Conservation (phyloP, 768 basidiomycete genomes). For the Tricholoma sp. region DNA sequence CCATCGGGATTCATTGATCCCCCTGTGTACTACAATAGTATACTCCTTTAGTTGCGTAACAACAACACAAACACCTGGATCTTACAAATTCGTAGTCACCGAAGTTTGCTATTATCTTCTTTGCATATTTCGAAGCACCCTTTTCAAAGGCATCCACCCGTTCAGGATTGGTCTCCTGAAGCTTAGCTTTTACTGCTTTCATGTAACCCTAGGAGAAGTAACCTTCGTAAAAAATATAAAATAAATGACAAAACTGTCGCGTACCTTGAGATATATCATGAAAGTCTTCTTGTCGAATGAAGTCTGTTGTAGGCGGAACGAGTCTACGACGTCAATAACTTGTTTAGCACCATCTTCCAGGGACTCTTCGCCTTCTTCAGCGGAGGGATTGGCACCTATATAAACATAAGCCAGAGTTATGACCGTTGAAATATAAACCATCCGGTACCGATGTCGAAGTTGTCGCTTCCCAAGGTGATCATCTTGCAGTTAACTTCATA, state of each 20-base stretch:
- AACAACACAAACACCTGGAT: conserved; percentile 1
- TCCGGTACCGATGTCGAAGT: conserved; percentile 78
- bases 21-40: conserved; percentile 53
- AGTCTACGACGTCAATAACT: conserved; percentile 90
- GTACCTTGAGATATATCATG: conserved; percentile 76
- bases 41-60: not conserved
- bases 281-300: conserved; percentile 90
- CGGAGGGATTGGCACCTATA: conserved; percentile 87
- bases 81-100: conserved; percentile 92
- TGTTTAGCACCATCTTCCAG: conserved; percentile 70
- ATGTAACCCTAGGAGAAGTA: conserved; percentile 72
- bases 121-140: conserved; percentile 69
- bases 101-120: conserved; percentile 87
- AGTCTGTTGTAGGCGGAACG: conserved; percentile 83
- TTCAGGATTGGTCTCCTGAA: conserved; percentile 50
- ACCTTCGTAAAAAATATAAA: not conserved
- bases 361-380: conserved; percentile 77
- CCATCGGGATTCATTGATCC: conserved; percentile 83
- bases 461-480: conserved; percentile 62
- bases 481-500: conserved; percentile 83
- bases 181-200: conserved; percentile 78
- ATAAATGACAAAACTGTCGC: conserved; percentile 3
- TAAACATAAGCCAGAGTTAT: not conserved
- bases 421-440: conserved; percentile 13
- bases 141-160: conserved; percentile 77